These are phyloP conservation scores for Luzula sylvatica DNA, from an alignment of 176 grass and related monocot species.

Conservation along the genomic window DNA sequence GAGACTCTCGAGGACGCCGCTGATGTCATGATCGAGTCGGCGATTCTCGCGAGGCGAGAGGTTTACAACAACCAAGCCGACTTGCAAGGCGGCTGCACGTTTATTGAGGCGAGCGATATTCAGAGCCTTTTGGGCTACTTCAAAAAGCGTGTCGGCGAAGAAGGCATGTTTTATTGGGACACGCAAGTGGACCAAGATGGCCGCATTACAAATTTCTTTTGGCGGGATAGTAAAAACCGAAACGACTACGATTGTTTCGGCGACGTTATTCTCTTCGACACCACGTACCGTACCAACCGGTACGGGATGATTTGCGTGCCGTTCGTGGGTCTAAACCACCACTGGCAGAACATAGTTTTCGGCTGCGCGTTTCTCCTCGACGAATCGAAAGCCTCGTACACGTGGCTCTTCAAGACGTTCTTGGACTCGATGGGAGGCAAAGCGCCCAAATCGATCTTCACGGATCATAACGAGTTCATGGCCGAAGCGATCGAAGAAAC, in stretches of 20 bases:
- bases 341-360: constrained; percentile 73
- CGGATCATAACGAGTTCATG: constrained; percentile 56
- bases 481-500: constrained; percentile 41
- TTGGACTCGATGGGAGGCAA: constrained; percentile 59
- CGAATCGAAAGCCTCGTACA: constrained; percentile 56
- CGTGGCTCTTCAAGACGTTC: constrained; percentile 67
- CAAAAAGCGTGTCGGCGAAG: constrained; percentile 62
- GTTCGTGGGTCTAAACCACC: constrained; percentile 76
- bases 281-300: constrained; percentile 52
- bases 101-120: constrained; percentile 52
- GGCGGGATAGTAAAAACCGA: constrained; percentile 62
- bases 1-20: constrained; percentile 11
- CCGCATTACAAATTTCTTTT: constrained; percentile 67
- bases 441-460: constrained; percentile 62
- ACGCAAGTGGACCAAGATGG: constrained; percentile 72
- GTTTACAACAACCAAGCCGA: constrained; percentile 54
- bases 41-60: constrained; percentile 49
- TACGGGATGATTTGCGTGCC: constrained; percentile 55
- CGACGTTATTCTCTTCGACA: constrained; percentile 74
- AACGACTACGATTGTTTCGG: constrained; percentile 82
- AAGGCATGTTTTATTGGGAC: constrained; percentile 90
- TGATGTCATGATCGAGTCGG: constrained; percentile 32
- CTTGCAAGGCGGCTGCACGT: constrained; percentile 32
- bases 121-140: constrained; percentile 72
- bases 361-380: constrained; percentile 69